These are phyloP conservation scores for Kluyveromyces starmeri DNA, from an alignment of 805 yeast species.

Conservation along the genomic window DNA sequence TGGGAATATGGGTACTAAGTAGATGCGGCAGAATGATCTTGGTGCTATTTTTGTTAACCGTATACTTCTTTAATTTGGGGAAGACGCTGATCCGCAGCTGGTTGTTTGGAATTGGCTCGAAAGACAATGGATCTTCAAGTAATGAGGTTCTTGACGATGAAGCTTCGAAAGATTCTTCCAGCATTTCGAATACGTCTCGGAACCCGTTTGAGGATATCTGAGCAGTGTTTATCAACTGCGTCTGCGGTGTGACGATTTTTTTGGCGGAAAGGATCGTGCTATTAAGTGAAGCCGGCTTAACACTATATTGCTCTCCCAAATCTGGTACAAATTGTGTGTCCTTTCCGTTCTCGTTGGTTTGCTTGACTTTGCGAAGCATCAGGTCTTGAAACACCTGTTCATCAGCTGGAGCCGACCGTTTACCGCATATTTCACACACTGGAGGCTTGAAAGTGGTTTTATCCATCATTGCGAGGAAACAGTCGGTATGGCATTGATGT, in stretches of 20 bases:
- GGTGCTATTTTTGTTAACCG: constrained; percentile 7
- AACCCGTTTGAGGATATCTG: constrained; percentile 25
- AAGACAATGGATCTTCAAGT: neutral
- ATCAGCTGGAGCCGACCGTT: constrained; percentile 20
- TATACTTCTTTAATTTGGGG: constrained; percentile 18
- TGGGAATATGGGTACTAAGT: constrained; percentile 10
- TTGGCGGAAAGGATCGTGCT: neutral
- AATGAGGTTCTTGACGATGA: constrained; percentile 2
- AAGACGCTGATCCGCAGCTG: constrained; percentile 15
- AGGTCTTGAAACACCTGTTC: constrained; percentile 23
- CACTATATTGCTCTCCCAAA: neutral
- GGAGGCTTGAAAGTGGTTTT: constrained; percentile 15
- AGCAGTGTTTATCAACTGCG: constrained; percentile 24
- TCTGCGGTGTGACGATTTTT: constrained; percentile 19
- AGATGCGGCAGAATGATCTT: constrained; percentile 14
- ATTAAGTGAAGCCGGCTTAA: neutral
- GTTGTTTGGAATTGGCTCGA: constrained; percentile 1
- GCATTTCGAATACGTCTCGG: constrained; percentile 8
- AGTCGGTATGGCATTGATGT: constrained; percentile 38
- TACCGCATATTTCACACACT: constrained; percentile 22
- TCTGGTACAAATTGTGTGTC: neutral
- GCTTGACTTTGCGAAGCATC: constrained; percentile 13
- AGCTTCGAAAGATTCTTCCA: neutral
- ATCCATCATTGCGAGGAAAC: constrained; percentile 30
- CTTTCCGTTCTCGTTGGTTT: neutral